Base-by-base conservation (phyloP, 805 yeast genomes). In the Saturnispora quitensis region DNA sequence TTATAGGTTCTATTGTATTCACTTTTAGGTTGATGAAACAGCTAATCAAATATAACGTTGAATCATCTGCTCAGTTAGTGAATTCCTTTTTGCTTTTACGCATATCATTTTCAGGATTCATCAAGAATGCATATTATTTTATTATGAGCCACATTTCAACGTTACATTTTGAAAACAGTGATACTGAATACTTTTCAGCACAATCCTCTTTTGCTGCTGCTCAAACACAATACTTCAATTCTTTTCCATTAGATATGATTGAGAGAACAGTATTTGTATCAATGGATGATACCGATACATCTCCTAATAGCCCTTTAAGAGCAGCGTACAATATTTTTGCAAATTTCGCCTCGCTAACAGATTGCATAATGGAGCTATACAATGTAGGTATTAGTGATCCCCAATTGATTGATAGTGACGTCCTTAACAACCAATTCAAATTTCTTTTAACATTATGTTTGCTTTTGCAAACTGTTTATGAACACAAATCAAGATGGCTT, bases 381-480 rank as follows among this genome's bases (percentile, higher is more conserved):
- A 54, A 50, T 2, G 17, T 40, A 2, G 43, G 56, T 20, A 43
- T 46, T 2, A 44, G 51, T 1, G 27, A 50, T 15, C 51, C 55
- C 2, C 48, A 49, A 4, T 15, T 54, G 10, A 25, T 44, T 7
- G 43, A 52, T 5, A 60, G 59, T 43, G 57, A 57, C 43, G 56
- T 55, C 3, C 55, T 61, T 20, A 56, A 58, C 34, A 35, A 53
- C 10, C 36, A 44, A 25, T 55, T 55, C 40, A 62, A 61, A 22
- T 24, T 56, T 15, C 44, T 53, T 8, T 35, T 55, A 10, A 45
- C 60, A 2, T 22, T 60, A 18, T 56, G 62, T 43, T 54, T 52
- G 35, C 54, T 58, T 28, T 40, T 60, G 33, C 58, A 61, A 17
- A 38, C 60, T 2, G 28, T 48, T 9, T 52, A 52, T 43, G 43